Percentiles rank a stretch among this genome's conserved stretches.
phyloP scores from a whole-genome alignment of 805 yeast genomes.

The Isabelozyma heimii region DNA sequence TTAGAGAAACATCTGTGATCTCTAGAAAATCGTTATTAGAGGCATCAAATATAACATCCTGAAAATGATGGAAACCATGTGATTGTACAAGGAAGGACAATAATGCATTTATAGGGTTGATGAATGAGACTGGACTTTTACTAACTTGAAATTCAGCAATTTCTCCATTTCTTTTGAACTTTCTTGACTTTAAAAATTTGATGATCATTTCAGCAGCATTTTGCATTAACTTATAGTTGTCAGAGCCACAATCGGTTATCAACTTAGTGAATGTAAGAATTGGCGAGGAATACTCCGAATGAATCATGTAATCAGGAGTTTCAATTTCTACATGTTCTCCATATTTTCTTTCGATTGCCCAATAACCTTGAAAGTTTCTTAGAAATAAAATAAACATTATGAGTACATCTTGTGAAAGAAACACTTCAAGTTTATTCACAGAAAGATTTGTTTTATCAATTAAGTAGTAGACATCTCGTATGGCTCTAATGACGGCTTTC shows the following conservation, averaged over 20 bases:
- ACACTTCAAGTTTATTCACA: slow-evolving; percentile 8
- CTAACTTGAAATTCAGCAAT: slow-evolving; percentile 44
- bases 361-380: slow-evolving; percentile 56
- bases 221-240: slow-evolving; percentile 14
- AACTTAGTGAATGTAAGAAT: slow-evolving; percentile 41
- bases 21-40: slow-evolving; percentile 34
- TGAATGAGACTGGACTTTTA: slow-evolving; percentile 49
- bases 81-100: slow-evolving; percentile 44
- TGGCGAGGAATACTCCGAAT: slow-evolving; percentile 47
- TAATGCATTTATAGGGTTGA: slow-evolving; percentile 59
- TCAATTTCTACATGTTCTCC: slow-evolving; percentile 72
- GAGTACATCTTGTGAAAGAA: slow-evolving; percentile 37
- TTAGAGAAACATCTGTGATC: slow-evolving; percentile 56
- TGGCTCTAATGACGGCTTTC: slow-evolving; percentile 27
- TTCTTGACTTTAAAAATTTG: slow-evolving; percentile 26
- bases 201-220: slow-evolving; percentile 30
- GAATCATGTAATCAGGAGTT: slow-evolving; percentile 46
- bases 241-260: slow-evolving; percentile 18
- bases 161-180: slow-evolving; percentile 21
- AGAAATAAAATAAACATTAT: slow-evolving; percentile 45
- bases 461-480: slow-evolving; percentile 27
- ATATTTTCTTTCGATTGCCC: slow-evolving; percentile 52
- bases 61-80: slow-evolving; percentile 22
- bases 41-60: slow-evolving; percentile 7
- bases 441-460: slow-evolving; percentile 18